Percentiles rank a stretch among this genome's conserved stretches.
These are phyloP conservation scores for Populus deltoides DNA, from an alignment of 345 rosid species.

Conservation along the genomic window DNA sequence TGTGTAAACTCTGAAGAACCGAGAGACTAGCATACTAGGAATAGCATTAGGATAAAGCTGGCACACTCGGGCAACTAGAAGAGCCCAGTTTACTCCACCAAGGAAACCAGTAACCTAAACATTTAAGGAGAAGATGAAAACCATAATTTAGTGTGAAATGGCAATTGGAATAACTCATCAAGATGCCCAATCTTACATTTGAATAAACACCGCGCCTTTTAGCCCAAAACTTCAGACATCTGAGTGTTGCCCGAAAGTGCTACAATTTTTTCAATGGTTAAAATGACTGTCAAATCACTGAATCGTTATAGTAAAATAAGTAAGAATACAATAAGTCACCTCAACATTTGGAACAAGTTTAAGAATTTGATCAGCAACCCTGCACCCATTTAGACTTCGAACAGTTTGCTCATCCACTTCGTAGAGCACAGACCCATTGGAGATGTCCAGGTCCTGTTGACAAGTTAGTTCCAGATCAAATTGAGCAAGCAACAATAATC, in stretches of 20 bases:
- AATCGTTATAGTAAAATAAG: not conserved
- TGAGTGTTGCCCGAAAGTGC: conserved; percentile 62
- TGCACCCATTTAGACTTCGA: conserved; percentile 32
- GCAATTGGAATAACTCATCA: not conserved
- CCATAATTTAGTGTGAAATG: not conserved
- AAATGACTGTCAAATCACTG: not conserved
- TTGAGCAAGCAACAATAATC: not conserved
- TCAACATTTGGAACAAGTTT: conserved; percentile 24
- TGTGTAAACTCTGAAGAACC: conserved; percentile 64
- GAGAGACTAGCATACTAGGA: conserved; percentile 67
- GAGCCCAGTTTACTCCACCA: conserved; percentile 80
- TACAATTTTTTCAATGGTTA: conserved; percentile 20
- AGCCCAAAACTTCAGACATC: conserved; percentile 76
- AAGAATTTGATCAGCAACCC: conserved; percentile 34
- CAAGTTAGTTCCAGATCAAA: not conserved
- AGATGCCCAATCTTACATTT: conserved; percentile 48
- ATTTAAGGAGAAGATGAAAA: conserved; percentile 1
- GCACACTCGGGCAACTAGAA: conserved; percentile 70
- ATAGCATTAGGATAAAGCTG: conserved; percentile 77
- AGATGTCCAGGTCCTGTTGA: conserved; percentile 28
- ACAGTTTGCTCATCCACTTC: conserved; percentile 26
- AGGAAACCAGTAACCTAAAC: conserved; percentile 69
- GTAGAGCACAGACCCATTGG: conserved; percentile 16
- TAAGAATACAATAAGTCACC: conserved; percentile 1
- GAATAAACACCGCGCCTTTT: conserved; percentile 71